Base-by-base conservation (phyloP, 129 eudicot genomes). In the Silybum marianum region DNA sequence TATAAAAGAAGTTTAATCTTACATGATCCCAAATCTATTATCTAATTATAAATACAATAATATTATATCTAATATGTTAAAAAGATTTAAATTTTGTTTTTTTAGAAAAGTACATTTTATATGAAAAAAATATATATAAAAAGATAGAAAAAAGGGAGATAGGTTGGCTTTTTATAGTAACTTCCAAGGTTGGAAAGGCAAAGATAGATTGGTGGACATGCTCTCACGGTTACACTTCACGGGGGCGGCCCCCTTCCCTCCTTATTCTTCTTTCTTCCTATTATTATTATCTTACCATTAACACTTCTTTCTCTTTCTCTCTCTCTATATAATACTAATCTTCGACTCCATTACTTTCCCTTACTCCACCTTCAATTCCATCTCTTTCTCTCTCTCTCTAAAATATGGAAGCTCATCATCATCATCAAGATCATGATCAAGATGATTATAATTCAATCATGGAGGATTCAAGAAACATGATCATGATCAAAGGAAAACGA, bases 171-270 rank as follows among this genome's bases (percentile, higher is more conserved):
- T 80, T 39, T 80, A 75, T 85, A 80, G 88, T 80, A 83, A 81
- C 88, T 88, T 88, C 88, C 82, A 82, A 81, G 82, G 88, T 76
- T 84, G 90, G 86, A 86, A 88, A 88, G 66, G 80, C 85, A 88
- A 83, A 88, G 86, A 78, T 71, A 51, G 76, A 68, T 84, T 78
- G 79, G 84, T 78, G 81, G 84, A 74, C 32, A 78, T 86, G 60
- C 85, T 80, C 84, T 83, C 81, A 79, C 78, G 78, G 75, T 87
- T 78, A 78, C 81, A 80, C 81, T 80, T 87, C 90, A 88, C 86
- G 88, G 85, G 79, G 83, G 79, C 83, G 80, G 82, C 83, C 81
- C 58, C 68, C 38, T 65, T 38, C 19, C 24, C 12, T 51, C 6
- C 24, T 39, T 68, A 48, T 26, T 40, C 25, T 44, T 40, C 77